Conservation (phyloP, 2,329 filamentous ascomycete species). For the Didymella pinodella region DNA sequence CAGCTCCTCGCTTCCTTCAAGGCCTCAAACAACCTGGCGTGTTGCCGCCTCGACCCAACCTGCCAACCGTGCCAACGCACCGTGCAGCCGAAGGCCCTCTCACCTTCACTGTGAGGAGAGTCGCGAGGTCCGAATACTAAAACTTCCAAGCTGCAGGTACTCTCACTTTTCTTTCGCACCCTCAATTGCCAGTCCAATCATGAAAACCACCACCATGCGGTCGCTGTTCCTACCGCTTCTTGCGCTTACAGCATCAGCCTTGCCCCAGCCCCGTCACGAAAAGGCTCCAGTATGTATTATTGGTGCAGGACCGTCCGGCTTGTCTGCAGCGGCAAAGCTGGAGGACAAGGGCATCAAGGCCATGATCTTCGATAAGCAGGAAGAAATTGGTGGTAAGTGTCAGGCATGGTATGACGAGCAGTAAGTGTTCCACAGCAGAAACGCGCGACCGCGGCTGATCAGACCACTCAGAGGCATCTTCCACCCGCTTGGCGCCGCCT, state of each 20-base stretch:
- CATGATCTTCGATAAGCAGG: constrained; percentile 49
- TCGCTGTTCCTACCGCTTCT: constrained; percentile 35
- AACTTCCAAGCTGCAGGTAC: constrained; percentile 42
- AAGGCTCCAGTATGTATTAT: constrained; percentile 49
- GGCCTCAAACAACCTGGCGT: constrained; percentile 35
- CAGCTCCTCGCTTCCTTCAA: constrained; percentile 31
- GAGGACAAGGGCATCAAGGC: constrained; percentile 48
- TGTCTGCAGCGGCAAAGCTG: constrained; percentile 45
- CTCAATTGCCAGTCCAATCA: constrained; percentile 29
- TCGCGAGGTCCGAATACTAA: constrained; percentile 24
- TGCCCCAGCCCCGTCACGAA: constrained; percentile 33
- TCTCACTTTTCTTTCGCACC: constrained; percentile 25
- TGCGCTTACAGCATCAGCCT: constrained; percentile 37
- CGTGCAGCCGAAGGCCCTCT: constrained; percentile 42
- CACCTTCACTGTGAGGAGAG: constrained; percentile 20
- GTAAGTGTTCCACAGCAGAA: constrained; percentile 44
- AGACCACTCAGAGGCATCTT: constrained; percentile 47
- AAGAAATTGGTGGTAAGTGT: constrained; percentile 49
- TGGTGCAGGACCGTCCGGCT: constrained; percentile 49
- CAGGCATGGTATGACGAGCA: constrained; percentile 49
- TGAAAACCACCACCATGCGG: constrained; percentile 32
- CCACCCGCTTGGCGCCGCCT: constrained; percentile 51
- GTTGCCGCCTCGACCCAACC: constrained; percentile 38
- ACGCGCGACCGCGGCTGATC: constrained; percentile 44
- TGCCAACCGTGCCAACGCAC: constrained; percentile 51